Evolutionary conservation across 2,329 filamentous ascomycete species (phyloP).

Genomic region (Fulvia fulva): DNA sequence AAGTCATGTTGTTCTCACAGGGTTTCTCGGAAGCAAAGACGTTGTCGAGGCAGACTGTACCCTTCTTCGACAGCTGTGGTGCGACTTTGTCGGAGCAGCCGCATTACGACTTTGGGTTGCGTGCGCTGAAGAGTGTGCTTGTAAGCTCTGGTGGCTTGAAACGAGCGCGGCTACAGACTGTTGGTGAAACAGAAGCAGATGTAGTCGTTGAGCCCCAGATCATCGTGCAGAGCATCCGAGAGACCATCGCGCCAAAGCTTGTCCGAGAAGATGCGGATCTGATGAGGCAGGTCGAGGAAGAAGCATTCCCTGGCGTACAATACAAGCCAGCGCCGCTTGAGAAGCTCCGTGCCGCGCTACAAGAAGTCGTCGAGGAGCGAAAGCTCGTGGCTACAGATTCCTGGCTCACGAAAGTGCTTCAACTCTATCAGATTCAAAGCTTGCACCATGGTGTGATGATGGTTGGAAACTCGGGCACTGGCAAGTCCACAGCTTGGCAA

Average conservation of each 20-base stretch:
- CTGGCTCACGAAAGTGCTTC: conserved; percentile 96
- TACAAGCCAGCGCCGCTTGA: conserved; percentile 87
- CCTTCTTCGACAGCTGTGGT: conserved; percentile 93
- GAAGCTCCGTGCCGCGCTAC: conserved; percentile 75
- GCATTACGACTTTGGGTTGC: conserved; percentile 97
- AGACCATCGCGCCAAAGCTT: conserved; percentile 96
- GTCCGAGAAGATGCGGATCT: conserved; percentile 87
- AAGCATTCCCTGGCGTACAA: conserved; percentile 86
- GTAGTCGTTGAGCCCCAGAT: conserved; percentile 90
- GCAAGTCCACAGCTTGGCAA: conserved; percentile 94
- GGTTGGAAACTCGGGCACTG: conserved; percentile 96
- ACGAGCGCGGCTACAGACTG: conserved; percentile 66
- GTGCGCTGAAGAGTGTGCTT: conserved; percentile 95
- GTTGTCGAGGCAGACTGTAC: conserved; percentile 91
- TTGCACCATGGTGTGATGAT: conserved; percentile 99
- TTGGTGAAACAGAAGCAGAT: conserved; percentile 51
- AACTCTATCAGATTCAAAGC: conserved; percentile 95
- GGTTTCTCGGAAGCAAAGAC: conserved; percentile 95
- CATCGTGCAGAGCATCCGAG: conserved; percentile 94
- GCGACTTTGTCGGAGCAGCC: conserved; percentile 85
- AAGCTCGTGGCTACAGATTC: conserved; percentile 86
- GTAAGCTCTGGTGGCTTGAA: conserved; percentile 97
- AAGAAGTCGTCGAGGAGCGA: conserved; percentile 74
- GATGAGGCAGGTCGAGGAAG: conserved; percentile 76
- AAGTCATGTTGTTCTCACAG: conserved; percentile 99